Conservation (phyloP, 1,139 yeast species). For the Saccharomyces pastorianus region DNA sequence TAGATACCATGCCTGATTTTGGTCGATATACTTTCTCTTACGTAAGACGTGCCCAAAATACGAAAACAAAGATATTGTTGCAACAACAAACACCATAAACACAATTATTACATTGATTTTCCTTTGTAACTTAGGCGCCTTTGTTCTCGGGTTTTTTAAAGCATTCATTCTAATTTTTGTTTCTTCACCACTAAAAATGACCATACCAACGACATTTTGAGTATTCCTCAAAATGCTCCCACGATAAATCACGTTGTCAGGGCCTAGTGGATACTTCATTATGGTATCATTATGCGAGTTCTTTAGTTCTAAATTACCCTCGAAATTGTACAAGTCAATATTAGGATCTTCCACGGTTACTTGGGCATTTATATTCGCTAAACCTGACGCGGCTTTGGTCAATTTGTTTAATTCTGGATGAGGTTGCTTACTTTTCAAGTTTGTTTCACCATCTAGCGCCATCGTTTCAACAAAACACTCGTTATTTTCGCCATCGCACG, state of each 20-base stretch:
- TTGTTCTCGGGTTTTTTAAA: conserved; percentile 76
- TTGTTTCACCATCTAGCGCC: conserved; percentile 97
- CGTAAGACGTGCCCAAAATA: conserved; percentile 67
- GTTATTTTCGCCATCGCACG: conserved; percentile 58
- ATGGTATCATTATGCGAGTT: conserved; percentile 20
- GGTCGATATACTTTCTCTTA: conserved; percentile 37
- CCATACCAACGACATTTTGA: conserved; percentile 61
- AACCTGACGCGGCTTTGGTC: conserved; percentile 43
- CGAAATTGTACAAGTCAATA: conserved; percentile 81
- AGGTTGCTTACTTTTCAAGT: conserved; percentile 66
- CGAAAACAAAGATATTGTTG: conserved; percentile 67
- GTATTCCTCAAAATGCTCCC: conserved; percentile 89
- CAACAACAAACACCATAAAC: conserved; percentile 80
- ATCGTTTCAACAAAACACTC: conserved; percentile 87
- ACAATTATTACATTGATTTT: conserved; percentile 76
- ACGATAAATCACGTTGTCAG: conserved; percentile 76
- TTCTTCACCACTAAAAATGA: conserved; percentile 90
- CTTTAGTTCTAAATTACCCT: conserved; percentile 50
- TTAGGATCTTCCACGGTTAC: conserved; percentile 85
- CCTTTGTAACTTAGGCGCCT: conserved; percentile 84
- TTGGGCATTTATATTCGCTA: conserved; percentile 44
- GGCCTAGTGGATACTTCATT: conserved; percentile 54
- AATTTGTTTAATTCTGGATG: conserved; percentile 50
- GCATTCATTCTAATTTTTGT: conserved; percentile 95
- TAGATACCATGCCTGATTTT: conserved; percentile 63